phyloP scores from a whole-genome alignment of 163 green algal genomes.

The Picocystis sp. region DNA sequence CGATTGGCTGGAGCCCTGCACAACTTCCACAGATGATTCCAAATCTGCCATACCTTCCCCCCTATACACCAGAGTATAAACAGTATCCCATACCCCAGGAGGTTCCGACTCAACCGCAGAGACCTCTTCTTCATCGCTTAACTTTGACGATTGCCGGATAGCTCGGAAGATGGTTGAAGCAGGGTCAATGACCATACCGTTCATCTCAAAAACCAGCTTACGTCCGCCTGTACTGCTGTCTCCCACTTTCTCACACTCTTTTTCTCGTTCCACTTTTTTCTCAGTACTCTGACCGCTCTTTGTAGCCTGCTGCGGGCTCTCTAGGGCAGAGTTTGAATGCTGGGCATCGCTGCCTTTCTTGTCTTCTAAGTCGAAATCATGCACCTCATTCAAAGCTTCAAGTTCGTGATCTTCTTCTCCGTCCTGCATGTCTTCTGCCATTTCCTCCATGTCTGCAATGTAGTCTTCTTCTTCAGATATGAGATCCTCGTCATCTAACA shows the following conservation, averaged over 20 bases:
- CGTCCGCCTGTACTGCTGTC: conserved; percentile 1
- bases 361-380: conserved; percentile 16
- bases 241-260: conserved; percentile 16
- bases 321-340: not conserved
- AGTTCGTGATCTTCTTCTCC: conserved; percentile 16
- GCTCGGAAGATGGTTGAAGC: conserved; percentile 68
- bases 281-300: not conserved
- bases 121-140: conserved; percentile 11
- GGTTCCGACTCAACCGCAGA: conserved; percentile 9
- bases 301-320: not conserved
- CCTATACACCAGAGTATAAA: conserved; percentile 71
- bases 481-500: conserved; percentile 18
- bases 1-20: too few relatives aligned
- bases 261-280: conserved; percentile 7
- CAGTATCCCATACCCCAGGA: conserved; percentile 54
- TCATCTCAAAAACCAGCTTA: conserved; percentile 47
- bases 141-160: conserved; percentile 26
- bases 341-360: not conserved
- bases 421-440: conserved; percentile 20
- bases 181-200: conserved; percentile 22
- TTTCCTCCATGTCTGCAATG: conserved; percentile 14
- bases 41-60: not conserved
- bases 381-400: conserved; percentile 7
- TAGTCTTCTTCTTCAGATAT: conserved; percentile 20
- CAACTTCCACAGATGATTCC: too few relatives aligned